Evolutionary conservation across 225 moss, liverwort and hornwort genomes (phyloP).

Genomic region (Marchantia polymorpha): DNA sequence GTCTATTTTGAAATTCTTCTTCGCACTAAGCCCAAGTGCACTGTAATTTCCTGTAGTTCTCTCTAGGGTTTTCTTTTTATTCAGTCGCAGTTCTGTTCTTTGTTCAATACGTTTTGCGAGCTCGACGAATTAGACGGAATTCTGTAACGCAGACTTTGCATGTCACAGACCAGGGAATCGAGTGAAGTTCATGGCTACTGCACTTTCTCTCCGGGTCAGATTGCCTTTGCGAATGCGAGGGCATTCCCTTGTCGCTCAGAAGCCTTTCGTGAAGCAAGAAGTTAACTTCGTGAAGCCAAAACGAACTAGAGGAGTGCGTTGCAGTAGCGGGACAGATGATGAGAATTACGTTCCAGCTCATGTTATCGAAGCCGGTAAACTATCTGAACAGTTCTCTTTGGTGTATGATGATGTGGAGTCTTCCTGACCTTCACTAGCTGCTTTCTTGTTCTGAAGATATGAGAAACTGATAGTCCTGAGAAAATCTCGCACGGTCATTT

Average conservation of each 20-base stretch:
- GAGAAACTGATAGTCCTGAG: background rate
- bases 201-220: conserved; percentile 10
- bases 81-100: background rate
- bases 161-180: background rate
- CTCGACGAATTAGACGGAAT: background rate
- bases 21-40: background rate
- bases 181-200: conserved; percentile 21
- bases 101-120: background rate
- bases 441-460: background rate
- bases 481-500: background rate
- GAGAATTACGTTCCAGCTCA: conserved; percentile 41
- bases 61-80: background rate
- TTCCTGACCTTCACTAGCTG: background rate
- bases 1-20: background rate
- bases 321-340: conserved; percentile 23
- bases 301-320: conserved; percentile 25
- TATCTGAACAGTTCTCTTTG: background rate
- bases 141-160: background rate
- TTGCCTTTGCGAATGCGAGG: conserved; percentile 25
- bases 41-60: background rate
- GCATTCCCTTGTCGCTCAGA: conserved; percentile 19
- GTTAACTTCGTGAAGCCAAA: conserved; percentile 15
- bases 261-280: conserved; percentile 15
- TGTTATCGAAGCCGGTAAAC: conserved; percentile 42
- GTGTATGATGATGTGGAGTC: background rate